Base-by-base conservation (phyloP, 1,284 basidiomycete genomes). In the Exobasidium rhododendri region DNA sequence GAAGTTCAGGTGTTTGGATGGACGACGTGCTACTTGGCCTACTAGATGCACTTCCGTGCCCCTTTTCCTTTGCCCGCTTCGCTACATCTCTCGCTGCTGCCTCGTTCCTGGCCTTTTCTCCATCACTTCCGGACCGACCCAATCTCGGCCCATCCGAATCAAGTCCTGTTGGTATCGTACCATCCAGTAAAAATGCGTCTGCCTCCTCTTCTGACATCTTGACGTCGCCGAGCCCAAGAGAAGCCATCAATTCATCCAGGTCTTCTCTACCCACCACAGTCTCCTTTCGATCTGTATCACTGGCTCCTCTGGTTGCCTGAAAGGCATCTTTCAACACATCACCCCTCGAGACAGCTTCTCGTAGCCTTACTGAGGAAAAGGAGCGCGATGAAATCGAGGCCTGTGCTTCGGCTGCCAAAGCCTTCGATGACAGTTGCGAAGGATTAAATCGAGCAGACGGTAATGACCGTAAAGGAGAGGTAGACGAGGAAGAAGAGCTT, bases 201-300 rank as follows among this genome's bases (percentile, higher is more conserved):
- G 71, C 73, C 53, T 77, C 72, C 40, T 67, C 70, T 11, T 72
- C 75, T 11, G 56, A 64, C n/a, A 79, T 63, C 40, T 68, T 65
- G 20, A 71, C 61, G 35, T 79, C 68, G 43, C 59, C 63, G 2
- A 79, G 64, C 1, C 77, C 77, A 3, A 79, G 60, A 10, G 63
- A 70, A 0, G 69, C 71, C 22, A 79, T 70, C 2, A 79, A 66
- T 26, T 77, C 74, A 43, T 78, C 75, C 35, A 69, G 56, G 40
- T 69, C 67, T 32, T 73, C 71, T 35, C 63, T 40, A 32, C 66
- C 60, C 28, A 73, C 70, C 14, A 74, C 59, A 22, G 62, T 61
- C 47, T 67, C 69, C 40, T 64, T 65, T 20, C 28, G 32, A 20
- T 55, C 24, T 29, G 61, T 60, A 14, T 44, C 31, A 56, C 44